These are phyloP conservation scores for Botrytis tulipae DNA, from an alignment of 2,329 filamentous ascomycete species.

Conservation along the genomic window DNA sequence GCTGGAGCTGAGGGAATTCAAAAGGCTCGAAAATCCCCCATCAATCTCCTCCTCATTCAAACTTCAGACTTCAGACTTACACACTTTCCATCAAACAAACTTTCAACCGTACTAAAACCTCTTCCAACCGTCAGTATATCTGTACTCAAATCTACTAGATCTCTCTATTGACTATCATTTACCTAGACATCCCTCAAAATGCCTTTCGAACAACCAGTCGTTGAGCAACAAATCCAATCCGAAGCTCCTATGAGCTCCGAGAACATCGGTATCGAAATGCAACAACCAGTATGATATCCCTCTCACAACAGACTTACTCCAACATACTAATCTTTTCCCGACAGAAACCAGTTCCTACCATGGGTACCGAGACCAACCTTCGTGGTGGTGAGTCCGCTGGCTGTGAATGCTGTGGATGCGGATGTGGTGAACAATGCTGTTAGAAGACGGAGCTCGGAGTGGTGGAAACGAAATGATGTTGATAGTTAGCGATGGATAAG, in stretches of 20 bases:
- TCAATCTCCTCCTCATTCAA: not conserved
- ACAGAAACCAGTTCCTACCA: slow-evolving; percentile 25
- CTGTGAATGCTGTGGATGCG: slow-evolving; percentile 24
- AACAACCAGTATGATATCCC: slow-evolving; percentile 34
- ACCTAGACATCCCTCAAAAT: slow-evolving; percentile 26
- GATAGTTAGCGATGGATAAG: not conserved
- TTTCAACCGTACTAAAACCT: not conserved
- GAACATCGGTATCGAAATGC: slow-evolving; percentile 27
- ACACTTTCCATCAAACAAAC: not conserved
- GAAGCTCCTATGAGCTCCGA: slow-evolving; percentile 33
- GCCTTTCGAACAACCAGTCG: slow-evolving; percentile 32
- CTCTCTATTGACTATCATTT: not conserved
- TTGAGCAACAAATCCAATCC: slow-evolving; percentile 35
- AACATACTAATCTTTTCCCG: slow-evolving; percentile 16
- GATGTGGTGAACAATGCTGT: slow-evolving; percentile 25
- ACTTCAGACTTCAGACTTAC: not conserved
- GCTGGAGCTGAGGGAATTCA: slow-evolving; percentile 7
- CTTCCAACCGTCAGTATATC: not conserved
- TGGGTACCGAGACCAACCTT: slow-evolving; percentile 23
- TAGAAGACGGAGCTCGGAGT: not conserved
- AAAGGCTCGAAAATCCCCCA: not conserved
- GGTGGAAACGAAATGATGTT: not conserved
- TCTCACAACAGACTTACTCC: not conserved
- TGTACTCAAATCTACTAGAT: not conserved
- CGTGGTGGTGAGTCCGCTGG: slow-evolving; percentile 26